Base-by-base conservation (phyloP, 2,329 filamentous ascomycete species). In the Esteya vermicola region DNA sequence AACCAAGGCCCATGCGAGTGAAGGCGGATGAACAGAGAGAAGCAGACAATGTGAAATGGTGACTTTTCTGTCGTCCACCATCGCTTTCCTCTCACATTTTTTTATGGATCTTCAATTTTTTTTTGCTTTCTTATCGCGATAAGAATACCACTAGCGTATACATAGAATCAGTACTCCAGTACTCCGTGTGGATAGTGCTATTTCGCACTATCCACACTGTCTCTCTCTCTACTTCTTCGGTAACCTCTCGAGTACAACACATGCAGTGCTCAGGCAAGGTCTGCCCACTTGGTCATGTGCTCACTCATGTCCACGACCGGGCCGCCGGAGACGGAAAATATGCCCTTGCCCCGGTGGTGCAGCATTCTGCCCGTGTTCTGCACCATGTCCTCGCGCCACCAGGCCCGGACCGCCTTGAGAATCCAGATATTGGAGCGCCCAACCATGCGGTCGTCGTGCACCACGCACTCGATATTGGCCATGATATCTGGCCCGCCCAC, bases 401-500 rank as follows among this genome's bases (percentile, higher is more conserved):
- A 58, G 20, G 53, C 55, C 38, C 51, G 52, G 12, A 57, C 53
- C n/a, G 51, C 49, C 35, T 51, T 51, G 21, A 58, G 41, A 28
- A 58, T 54, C 56, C 56, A 58, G 49, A 57, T 54, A 22, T 47
- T 46, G 44, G 56, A 57, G 32, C 54, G 55, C 41, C 51, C 47
- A 33, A 56, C 55, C 50, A 54, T 53, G 38, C 48, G 51, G 7
- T 46, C 49, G 42, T 58, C 55, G 40, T 57, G 51, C 23, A 59
- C 54, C 16, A 56, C 53, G 43, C 56, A 59, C 47, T 59, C 56
- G 30, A 58, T 50, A 38, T 59, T 59, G 13, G 54, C 51, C 38
- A 57, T 53, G 23, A 57, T 42, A 35, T 54, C 31, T 18, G 36
- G 25, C 1, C 54, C 54, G 31, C 54, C 55, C 4, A 58, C 54